Evolutionary conservation across 495 filamentous ascomycete species (phyloP), one percentile per base, ranked within the genome.

Genomic region (Trichoderma orchidacearum): DNA sequence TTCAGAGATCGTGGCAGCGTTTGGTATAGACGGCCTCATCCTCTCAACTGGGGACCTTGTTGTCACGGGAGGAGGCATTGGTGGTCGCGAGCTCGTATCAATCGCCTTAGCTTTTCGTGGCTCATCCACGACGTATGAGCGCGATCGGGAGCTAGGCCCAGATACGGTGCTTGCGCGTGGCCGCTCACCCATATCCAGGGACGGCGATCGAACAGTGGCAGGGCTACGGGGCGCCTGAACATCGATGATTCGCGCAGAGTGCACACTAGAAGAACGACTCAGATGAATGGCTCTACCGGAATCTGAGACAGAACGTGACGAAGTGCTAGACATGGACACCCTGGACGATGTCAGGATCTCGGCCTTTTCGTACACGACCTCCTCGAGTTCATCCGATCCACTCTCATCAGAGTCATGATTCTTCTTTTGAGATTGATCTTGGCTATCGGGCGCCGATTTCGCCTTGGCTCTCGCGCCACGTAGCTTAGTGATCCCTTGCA

Each of bases 301-400:
- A 6, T 74, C 72, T 2, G 75, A 72, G 1, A 61, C 62, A 7
- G 72, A 55, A 11, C 72, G 70, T 6, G 75, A 74, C 8, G 66
- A 62, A 58, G 69, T 66, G 36, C 75, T 75, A 53, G 72, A 70
- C 32, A 81, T 74, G 1, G 78, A 81, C n/a, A 80, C 65, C 30
- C 78, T 66, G 25, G 77, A 77, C 0, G 76, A 79, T 4, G 74
- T 79, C 58, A 80, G 63, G 56, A 81, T 78, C 57, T 76, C 68
- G 15, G 77, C 71, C 59, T 57, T 48, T 13, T 55, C 53, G 31
- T 55, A 55, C 17, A 34, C 13, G 5, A 36, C 12, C 17, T 35
- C 48, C 15, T 57, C 51, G 17, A 58, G 11, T 17, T 45, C 56
- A 15, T 18, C 50, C 30, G 41, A 48, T 12, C 41, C 41, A 13